Evolutionary conservation across 371 early-diverging fungal genomes (phyloP).

Genomic region (Actinomortierella ambigua): DNA sequence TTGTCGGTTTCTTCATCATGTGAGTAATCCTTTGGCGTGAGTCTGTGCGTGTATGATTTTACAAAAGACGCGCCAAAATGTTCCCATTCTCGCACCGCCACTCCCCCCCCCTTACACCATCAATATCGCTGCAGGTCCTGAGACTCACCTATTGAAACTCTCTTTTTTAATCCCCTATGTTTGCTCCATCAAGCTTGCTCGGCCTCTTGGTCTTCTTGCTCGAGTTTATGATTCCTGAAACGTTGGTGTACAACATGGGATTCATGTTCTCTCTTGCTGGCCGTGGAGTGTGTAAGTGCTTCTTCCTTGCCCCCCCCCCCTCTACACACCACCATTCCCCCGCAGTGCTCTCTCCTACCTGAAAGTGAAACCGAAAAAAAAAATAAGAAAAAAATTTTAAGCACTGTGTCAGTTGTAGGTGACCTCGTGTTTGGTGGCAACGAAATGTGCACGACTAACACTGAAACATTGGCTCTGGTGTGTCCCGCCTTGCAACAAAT

Average conservation of each 20-base stretch:
- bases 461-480: too few species aligned
- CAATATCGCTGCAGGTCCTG: not conserved
- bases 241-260: constrained; percentile 35
- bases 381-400: too few species aligned
- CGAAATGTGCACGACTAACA: too few species aligned
- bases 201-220: constrained; percentile 28
- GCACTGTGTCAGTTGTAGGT: too few species aligned
- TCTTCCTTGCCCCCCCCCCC: too few species aligned
- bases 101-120: not conserved
- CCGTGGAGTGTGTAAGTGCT: constrained; percentile 40
- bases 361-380: too few species aligned
- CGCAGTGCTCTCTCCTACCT: too few species aligned
- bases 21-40: not conserved
- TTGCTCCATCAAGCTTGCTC: constrained; percentile 18
- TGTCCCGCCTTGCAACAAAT: too few species aligned
- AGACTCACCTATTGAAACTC: not conserved
- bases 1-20: constrained; percentile 31
- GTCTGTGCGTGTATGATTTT: not conserved
- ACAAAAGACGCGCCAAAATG: too few species aligned
- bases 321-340: too few species aligned
- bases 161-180: too few species aligned
- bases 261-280: constrained; percentile 43
- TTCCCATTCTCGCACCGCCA: not conserved
- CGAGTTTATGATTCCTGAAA: constrained; percentile 34
- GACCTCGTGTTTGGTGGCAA: too few species aligned